Conservation (phyloP, 2,329 filamentous ascomycete species). For the Moelleriella libera region DNA sequence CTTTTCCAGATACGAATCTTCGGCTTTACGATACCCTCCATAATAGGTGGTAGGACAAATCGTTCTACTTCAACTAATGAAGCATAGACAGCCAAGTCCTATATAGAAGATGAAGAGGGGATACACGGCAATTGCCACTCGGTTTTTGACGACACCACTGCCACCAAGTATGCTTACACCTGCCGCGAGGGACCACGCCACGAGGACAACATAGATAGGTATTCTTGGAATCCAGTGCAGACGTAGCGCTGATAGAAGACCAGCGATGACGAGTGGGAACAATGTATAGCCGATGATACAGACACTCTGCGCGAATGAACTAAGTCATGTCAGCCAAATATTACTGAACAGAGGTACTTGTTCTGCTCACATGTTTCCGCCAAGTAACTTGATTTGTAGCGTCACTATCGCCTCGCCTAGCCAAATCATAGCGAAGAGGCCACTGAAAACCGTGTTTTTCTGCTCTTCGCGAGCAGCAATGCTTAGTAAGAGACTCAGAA, state of each 20-base stretch:
- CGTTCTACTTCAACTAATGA: conserved; percentile 60
- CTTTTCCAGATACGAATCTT: no score
- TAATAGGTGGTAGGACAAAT: neutral
- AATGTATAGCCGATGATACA: conserved; percentile 98
- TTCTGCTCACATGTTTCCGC: conserved; percentile 79
- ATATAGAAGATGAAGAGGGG: conserved; percentile 93
- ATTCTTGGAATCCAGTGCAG: conserved; percentile 72
- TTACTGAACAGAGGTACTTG: neutral
- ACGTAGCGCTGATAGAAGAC: conserved; percentile 70
- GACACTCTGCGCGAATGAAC: conserved; percentile 93
- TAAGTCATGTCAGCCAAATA: conserved; percentile 20
- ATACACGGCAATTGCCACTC: conserved; percentile 87
- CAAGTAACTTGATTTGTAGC: conserved; percentile 91
- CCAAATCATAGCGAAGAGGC: conserved; percentile 95
- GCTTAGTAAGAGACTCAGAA: conserved; percentile 78
- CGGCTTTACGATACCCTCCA: no score
- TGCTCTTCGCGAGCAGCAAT: conserved; percentile 68
- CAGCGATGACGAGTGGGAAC: conserved; percentile 89
- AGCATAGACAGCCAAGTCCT: conserved; percentile 84
- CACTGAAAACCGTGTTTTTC: conserved; percentile 81
- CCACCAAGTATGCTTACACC: conserved; percentile 93
- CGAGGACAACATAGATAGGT: conserved; percentile 77
- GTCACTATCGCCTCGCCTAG: conserved; percentile 93
- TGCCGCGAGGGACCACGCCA: conserved; percentile 86
- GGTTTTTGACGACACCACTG: conserved; percentile 88